phyloP scores from a whole-genome alignment of 2,329 filamentous ascomycete genomes.

The Magnaporthiopsis rhizophila region DNA sequence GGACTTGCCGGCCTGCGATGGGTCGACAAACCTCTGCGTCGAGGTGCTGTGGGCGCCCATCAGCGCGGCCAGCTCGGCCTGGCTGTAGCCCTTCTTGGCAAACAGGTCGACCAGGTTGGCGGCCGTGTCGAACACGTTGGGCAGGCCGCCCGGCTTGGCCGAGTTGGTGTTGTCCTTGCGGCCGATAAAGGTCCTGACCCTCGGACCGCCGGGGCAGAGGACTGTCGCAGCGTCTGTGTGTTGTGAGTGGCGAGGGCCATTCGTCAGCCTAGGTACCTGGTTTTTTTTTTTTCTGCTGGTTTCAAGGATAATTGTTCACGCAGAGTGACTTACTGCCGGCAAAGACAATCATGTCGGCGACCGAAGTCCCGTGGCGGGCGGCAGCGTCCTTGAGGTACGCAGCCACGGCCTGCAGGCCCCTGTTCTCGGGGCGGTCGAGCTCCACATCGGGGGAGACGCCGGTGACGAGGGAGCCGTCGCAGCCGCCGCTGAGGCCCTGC shows the following conservation, averaged over 20 bases:
- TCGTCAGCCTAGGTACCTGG: no score
- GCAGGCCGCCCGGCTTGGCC: slow-evolving; percentile 35
- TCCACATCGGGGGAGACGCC: slow-evolving; percentile 30
- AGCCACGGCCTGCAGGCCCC: slow-evolving; percentile 34
- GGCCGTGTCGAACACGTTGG: slow-evolving; percentile 29
- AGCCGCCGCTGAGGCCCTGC: slow-evolving; percentile 21
- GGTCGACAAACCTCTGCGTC: slow-evolving; percentile 36
- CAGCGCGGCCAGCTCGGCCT: slow-evolving; percentile 42
- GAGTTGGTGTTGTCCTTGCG: slow-evolving; percentile 34
- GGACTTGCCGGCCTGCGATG: slow-evolving; percentile 24
- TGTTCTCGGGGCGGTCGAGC: slow-evolving; percentile 30
- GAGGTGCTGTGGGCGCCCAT: slow-evolving; percentile 45
- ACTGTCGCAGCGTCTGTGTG: slow-evolving; percentile 34
- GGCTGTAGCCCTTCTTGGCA: slow-evolving; percentile 38
- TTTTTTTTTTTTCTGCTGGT: no score
- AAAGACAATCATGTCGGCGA: slow-evolving; percentile 47
- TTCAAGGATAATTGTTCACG: no score
- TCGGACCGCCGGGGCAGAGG: slow-evolving; percentile 42
- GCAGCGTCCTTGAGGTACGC: slow-evolving; percentile 31
- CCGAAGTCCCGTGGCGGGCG: slow-evolving; percentile 27
- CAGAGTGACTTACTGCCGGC: slow-evolving; percentile 22
- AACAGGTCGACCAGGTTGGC: slow-evolving; percentile 38
- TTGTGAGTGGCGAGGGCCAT: no score
- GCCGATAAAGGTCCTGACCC: slow-evolving; percentile 39
- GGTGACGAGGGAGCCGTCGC: slow-evolving; percentile 32